A percentile compares a stretch with the other conserved stretches of the same genome.
phyloP scores from a whole-genome alignment of 768 basidiomycete genomes.

The Pisolithus microcarpus region DNA sequence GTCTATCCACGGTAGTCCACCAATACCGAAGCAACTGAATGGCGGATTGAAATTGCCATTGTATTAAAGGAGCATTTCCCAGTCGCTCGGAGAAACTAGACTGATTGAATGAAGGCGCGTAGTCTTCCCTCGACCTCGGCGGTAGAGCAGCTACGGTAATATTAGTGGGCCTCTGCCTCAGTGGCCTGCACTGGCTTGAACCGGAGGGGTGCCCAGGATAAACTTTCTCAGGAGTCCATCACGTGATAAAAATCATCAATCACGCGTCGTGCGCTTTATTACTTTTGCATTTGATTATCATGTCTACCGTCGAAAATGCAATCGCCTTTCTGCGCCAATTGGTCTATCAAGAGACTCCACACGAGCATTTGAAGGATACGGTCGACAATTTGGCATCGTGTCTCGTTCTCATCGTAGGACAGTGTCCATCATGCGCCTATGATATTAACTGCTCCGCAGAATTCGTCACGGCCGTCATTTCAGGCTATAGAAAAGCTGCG shows the following conservation, averaged over 20 bases:
- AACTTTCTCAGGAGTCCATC: slow-evolving; percentile 18
- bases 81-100: too few relatives aligned
- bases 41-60: too few relatives aligned
- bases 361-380: slow-evolving; percentile 26
- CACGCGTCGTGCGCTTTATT: slow-evolving; percentile 10
- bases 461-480: slow-evolving; percentile 32
- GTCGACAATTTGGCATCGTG: slow-evolving; percentile 37
- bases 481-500: slow-evolving; percentile 33
- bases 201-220: too few relatives aligned
- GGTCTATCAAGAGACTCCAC: slow-evolving; percentile 22
- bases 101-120: too few relatives aligned
- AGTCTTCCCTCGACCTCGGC: too few relatives aligned
- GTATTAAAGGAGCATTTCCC: too few relatives aligned
- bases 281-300: background rate
- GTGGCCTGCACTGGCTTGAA: too few relatives aligned
- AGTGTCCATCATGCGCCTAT: background rate
- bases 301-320: slow-evolving; percentile 24
- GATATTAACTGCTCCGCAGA: slow-evolving; percentile 22
- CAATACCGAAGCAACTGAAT: too few relatives aligned
- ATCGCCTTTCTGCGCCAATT: slow-evolving; percentile 26
- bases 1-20: too few relatives aligned
- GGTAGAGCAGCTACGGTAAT: too few relatives aligned
- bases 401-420: slow-evolving; percentile 37
- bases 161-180: too few relatives aligned
- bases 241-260: slow-evolving; percentile 22